Percentiles rank a stretch among this genome's conserved stretches.
phyloP scores from a whole-genome alignment of 257 asterid species.

The Solanum sejunctum region DNA sequence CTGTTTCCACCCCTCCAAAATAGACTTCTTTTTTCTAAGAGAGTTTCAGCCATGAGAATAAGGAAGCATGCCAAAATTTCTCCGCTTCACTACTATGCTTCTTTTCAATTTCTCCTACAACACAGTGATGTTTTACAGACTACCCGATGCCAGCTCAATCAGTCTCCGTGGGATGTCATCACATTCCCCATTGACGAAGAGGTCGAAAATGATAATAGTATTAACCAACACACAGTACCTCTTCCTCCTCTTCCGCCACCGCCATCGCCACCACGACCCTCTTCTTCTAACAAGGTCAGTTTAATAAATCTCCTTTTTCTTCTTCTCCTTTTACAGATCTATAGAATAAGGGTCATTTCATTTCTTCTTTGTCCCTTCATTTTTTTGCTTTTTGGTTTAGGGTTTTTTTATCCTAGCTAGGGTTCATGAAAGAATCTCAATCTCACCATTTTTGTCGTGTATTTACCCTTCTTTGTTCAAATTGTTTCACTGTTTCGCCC shows the following conservation, averaged over 20 bases:
- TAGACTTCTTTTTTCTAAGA: neutral
- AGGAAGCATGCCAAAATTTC: conserved; percentile 35
- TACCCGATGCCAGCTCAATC: conserved; percentile 32
- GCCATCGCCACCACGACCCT: neutral
- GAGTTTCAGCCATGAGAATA: conserved; percentile 29
- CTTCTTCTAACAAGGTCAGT: conserved; percentile 17
- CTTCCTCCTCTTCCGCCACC: conserved; percentile 11
- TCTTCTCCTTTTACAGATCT: conserved; percentile 19
- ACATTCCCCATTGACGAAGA: conserved; percentile 19
- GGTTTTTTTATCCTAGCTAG: conserved; percentile 40
- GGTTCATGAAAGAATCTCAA: conserved; percentile 25
- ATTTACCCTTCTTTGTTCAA: neutral
- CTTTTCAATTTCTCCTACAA: neutral
- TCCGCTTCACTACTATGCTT: conserved; percentile 6
- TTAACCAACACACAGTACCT: conserved; percentile 16
- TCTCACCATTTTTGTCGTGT: conserved; percentile 14
- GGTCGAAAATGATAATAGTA: conserved; percentile 1
- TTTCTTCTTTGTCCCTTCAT: conserved; percentile 2
- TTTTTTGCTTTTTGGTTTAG: conserved; percentile 21
- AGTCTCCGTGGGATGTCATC: conserved; percentile 67
- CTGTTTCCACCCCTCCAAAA: neutral
- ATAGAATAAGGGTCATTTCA: neutral
- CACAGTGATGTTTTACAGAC: neutral
- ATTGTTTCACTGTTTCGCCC: conserved; percentile 9
- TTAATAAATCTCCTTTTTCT: neutral